Evolutionary conservation across 768 basidiomycete species (phyloP).

Genomic region (Strobilomyces dryophilus): DNA sequence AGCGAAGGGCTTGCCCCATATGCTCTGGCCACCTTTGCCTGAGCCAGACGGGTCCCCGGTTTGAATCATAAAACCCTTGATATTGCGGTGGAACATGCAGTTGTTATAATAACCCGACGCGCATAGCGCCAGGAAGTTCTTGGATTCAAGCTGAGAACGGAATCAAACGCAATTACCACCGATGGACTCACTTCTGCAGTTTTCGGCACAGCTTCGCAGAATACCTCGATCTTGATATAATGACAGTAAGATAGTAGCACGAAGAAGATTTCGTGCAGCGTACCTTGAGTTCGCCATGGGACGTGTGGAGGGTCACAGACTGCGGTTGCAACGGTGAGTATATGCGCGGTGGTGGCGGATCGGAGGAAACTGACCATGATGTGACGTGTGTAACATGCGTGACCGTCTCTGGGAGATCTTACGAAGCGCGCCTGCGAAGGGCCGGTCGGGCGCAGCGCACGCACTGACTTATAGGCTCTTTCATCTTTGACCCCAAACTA

Average conservation of each 20-base stretch:
- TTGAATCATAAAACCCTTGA: conserved; percentile 95
- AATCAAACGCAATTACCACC: background rate
- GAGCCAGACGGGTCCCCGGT: conserved; percentile 86
- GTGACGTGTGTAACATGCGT: conserved; percentile 26
- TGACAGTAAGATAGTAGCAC: background rate
- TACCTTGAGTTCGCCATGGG: conserved; percentile 94
- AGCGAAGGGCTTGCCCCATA: conserved; percentile 89
- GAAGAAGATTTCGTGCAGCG: conserved; percentile 3
- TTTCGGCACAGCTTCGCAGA: conserved; percentile 96
- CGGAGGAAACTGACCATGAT: conserved; percentile 24
- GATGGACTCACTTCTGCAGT: conserved; percentile 73
- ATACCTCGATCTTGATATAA: conserved; percentile 76
- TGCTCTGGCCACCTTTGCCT: conserved; percentile 95
- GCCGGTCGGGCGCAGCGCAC: background rate
- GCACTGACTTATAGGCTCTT: background rate
- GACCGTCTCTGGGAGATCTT: conserved; percentile 5
- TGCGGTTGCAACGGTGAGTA: conserved; percentile 26
- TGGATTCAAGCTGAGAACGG: conserved; percentile 1
- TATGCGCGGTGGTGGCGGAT: conserved; percentile 23
- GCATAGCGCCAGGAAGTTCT: conserved; percentile 96
- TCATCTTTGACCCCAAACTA: conserved; percentile 30
- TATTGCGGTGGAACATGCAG: conserved; percentile 89
- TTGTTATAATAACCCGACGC: conserved; percentile 85
- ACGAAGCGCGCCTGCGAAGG: background rate
- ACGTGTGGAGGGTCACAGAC: conserved; percentile 95